These are phyloP conservation scores for Polysphondylium violaceum DNA, from an alignment of 78 protist species.

Conservation along the genomic window DNA sequence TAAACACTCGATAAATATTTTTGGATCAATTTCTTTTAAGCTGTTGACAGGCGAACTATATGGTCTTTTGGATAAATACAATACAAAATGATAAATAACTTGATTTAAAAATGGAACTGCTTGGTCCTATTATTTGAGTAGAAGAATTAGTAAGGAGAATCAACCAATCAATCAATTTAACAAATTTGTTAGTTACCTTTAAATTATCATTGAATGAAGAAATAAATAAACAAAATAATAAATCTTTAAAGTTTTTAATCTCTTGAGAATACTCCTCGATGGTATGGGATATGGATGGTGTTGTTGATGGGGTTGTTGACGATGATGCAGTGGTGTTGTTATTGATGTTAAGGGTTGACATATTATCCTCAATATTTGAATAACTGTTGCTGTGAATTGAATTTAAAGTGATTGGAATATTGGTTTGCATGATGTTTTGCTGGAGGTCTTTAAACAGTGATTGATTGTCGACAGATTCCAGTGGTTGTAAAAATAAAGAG, in stretches of 20 bases:
- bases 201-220: conserved; percentile 9
- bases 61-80: conserved; percentile 6
- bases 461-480: not conserved
- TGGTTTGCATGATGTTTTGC: not conserved
- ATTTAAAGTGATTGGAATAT: no score
- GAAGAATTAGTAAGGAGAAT: not conserved
- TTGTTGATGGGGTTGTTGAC: not conserved
- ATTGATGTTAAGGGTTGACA: not conserved
- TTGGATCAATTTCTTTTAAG: conserved; percentile 29
- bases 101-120: conserved; percentile 11
- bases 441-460: not conserved
- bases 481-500: not conserved
- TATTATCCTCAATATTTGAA: not conserved
- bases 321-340: not conserved
- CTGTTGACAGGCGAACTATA: not conserved
- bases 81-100: conserved; percentile 36
- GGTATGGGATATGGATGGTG: not conserved
- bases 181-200: not conserved
- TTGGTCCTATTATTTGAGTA: not conserved
- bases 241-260: not conserved
- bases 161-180: not conserved
- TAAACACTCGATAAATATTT: conserved; percentile 20
- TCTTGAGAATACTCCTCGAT: conserved; percentile 26
- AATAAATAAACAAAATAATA: conserved; percentile 12
- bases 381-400: no score